Evolutionary conservation across 2,329 filamentous ascomycete genomes (phyloP).

Genomic region (Tricladium varicosporioides): DNA sequence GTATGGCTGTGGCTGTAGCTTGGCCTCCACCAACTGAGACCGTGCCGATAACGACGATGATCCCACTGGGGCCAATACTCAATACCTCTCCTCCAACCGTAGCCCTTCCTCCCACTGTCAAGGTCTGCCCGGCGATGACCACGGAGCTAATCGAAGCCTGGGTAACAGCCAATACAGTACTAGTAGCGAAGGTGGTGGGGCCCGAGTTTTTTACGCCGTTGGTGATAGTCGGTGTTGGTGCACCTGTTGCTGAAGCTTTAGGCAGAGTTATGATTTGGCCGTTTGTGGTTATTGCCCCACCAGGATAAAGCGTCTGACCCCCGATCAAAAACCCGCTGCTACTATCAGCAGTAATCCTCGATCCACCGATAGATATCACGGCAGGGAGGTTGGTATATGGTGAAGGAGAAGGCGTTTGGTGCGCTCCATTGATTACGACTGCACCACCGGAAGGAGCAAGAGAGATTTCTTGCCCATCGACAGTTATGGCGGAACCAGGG

Average conservation of each 20-base stretch:
- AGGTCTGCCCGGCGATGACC: constrained; percentile 26
- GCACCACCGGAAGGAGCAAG: constrained; percentile 18
- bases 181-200: constrained; percentile 3
- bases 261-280: constrained; percentile 20
- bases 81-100: constrained; percentile 31
- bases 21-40: constrained; percentile 23
- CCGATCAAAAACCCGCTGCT: constrained; percentile 18
- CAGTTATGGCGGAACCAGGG: constrained; percentile 26
- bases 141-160: constrained; percentile 15
- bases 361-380: constrained; percentile 21
- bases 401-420: constrained; percentile 5
- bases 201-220: not conserved
- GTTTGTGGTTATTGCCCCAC: constrained; percentile 15
- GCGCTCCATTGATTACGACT: constrained; percentile 22
- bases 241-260: not conserved
- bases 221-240: constrained; percentile 6
- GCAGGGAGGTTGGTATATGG: constrained; percentile 8
- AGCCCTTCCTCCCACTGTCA: constrained; percentile 27
- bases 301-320: constrained; percentile 16
- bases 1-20: constrained; percentile 13
- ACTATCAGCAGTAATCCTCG: constrained; percentile 22
- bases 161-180: not conserved
- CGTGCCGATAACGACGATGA: constrained; percentile 26
- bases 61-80: constrained; percentile 24
- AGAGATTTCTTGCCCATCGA: constrained; percentile 24